Percentiles rank a stretch among this genome's conserved stretches.
Evolutionary conservation across 106 monocot genomes (phyloP).

Genomic region (Allium cepa): DNA sequence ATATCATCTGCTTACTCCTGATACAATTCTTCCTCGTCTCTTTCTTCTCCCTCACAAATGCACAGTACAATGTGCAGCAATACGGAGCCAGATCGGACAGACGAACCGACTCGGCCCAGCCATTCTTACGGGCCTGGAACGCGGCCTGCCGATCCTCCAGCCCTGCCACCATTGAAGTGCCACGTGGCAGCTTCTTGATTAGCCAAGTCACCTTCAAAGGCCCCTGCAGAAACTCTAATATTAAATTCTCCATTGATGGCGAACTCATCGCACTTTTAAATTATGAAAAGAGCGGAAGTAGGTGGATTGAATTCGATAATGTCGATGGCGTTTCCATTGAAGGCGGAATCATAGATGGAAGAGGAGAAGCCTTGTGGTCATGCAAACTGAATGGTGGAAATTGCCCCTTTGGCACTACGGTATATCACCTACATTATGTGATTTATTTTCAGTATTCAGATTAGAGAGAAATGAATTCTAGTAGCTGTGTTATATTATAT

Average conservation of each 20-base stretch:
- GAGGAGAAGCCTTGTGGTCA: constrained; percentile 28
- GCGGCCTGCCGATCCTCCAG: constrained; percentile 17
- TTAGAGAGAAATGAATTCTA: neutral
- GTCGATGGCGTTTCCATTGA: constrained; percentile 30
- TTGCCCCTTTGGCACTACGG: constrained; percentile 30
- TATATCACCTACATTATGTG: constrained; percentile 8
- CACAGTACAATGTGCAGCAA: constrained; percentile 9
- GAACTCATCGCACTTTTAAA: constrained; percentile 17
- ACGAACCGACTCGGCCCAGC: constrained; percentile 15
- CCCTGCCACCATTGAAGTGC: constrained; percentile 18
- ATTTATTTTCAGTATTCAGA: neutral
- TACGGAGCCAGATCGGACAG: constrained; percentile 17
- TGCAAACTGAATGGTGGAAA: constrained; percentile 15
- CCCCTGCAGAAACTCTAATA: constrained; percentile 29
- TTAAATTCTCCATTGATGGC: constrained; percentile 31
- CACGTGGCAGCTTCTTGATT: constrained; percentile 14
- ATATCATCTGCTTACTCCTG: neutral
- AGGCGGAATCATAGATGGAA: constrained; percentile 51
- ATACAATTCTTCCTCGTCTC: neutral
- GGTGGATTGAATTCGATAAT: constrained; percentile 30
- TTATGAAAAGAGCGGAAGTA: neutral
- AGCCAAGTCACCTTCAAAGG: constrained; percentile 22
- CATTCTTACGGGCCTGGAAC: constrained; percentile 25
- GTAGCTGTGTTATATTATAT: neutral
- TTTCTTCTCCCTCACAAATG: constrained; percentile 1